Conservation (phyloP, 208 protist species). For the Leishmania amazonensis region DNA sequence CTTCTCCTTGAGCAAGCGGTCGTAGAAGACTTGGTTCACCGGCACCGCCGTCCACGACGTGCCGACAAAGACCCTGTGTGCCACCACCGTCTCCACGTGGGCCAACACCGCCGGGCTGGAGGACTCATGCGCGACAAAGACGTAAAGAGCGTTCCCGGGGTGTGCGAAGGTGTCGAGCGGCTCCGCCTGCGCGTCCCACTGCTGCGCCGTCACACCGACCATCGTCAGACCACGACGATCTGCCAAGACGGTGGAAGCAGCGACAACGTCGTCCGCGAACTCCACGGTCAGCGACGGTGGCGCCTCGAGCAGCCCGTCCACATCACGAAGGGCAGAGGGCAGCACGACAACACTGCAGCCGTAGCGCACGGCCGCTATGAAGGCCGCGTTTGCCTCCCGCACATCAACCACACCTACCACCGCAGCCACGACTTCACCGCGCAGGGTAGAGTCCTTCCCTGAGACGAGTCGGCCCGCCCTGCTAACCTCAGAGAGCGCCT, state of each 20-base stretch:
- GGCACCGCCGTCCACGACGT: slow-evolving; percentile 35
- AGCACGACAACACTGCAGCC: slow-evolving; percentile 64
- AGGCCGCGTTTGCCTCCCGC: slow-evolving; percentile 56
- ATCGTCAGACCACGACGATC: slow-evolving; percentile 41
- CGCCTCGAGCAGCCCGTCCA: slow-evolving; percentile 31
- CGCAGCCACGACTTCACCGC: slow-evolving; percentile 61
- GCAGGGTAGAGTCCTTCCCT: slow-evolving; percentile 27
- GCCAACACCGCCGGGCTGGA: slow-evolving; percentile 22
- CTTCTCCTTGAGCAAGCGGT: slow-evolving; percentile 67
- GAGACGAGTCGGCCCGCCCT: not conserved
- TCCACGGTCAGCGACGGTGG: slow-evolving; percentile 51
- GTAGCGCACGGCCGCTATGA: slow-evolving; percentile 66
- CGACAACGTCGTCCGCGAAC: slow-evolving; percentile 53
- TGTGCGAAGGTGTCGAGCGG: slow-evolving; percentile 55
- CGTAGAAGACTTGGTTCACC: slow-evolving; percentile 76
- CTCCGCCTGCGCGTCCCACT: slow-evolving; percentile 31
- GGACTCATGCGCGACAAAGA: slow-evolving; percentile 48
- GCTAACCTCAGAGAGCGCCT: slow-evolving; percentile 3
- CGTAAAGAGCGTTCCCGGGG: slow-evolving; percentile 59
- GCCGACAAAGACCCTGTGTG: slow-evolving; percentile 37
- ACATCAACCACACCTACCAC: slow-evolving; percentile 41
- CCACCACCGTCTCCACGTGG: slow-evolving; percentile 30
- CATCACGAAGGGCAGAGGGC: slow-evolving; percentile 33
- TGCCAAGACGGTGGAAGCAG: slow-evolving; percentile 39
- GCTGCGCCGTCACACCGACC: slow-evolving; percentile 45